Conservation (phyloP, 768 basidiomycete genomes). For the Aureoboletus auriporus region DNA sequence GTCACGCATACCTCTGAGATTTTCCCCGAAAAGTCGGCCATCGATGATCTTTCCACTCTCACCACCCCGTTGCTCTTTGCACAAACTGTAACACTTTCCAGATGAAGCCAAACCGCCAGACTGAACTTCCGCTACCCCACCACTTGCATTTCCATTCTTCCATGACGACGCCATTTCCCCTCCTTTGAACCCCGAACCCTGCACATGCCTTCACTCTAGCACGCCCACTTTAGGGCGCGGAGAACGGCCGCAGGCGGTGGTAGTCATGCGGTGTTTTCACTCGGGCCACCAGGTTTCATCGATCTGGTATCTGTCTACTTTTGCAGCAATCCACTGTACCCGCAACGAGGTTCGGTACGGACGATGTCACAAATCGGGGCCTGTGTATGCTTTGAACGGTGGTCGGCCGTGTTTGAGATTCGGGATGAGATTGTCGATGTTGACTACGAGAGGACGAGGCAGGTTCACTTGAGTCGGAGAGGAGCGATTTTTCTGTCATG, state of each 20-base stretch:
- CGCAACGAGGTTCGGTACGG: background rate
- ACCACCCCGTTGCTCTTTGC: background rate
- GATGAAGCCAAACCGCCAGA: background rate
- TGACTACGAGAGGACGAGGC: background rate
- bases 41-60: background rate
- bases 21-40: background rate
- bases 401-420: background rate
- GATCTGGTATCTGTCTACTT: background rate
- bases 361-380: background rate
- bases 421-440: background rate
- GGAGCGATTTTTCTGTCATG: background rate
- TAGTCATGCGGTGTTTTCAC: background rate
- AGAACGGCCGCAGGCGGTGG: background rate
- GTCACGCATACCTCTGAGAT: background rate
- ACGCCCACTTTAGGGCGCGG: background rate
- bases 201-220: background rate
- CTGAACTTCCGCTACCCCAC: background rate
- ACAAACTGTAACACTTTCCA: background rate
- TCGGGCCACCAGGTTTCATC: background rate
- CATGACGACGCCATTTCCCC: background rate
- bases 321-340: background rate
- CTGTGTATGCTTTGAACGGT: background rate
- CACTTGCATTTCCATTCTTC: background rate
- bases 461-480: background rate
- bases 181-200: background rate